Base-by-base conservation (phyloP, 2,329 filamentous ascomycete species). In the Exophiala mesophila region DNA sequence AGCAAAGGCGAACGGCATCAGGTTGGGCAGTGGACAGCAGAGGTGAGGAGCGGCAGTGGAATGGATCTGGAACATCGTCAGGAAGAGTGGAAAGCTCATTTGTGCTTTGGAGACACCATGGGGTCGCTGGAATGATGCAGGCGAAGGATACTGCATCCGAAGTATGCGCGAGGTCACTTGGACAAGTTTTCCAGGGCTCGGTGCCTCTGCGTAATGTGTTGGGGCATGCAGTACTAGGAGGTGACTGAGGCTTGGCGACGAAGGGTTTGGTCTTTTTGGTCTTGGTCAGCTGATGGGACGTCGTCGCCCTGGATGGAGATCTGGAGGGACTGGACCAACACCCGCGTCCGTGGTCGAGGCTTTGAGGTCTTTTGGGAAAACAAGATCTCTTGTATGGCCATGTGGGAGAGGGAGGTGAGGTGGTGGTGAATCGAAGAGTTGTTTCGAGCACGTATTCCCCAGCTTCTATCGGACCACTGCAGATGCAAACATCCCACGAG, bases 161-260 rank as follows among this genome's bases (percentile, higher is more conserved):
- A 42, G 42, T 43, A 49, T 49, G 47, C 47, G 43, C 26, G 36
- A 45, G 47, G 47, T 49, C 47, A 49, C 42, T 49, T 45, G 47
- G 39, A 49, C 47, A 46, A 13, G 18, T 24, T 24, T 13, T 16
- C 30, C 6, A 26, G 23, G 23, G 23, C 23, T 26, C 23, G 6
- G 23, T 40, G 31, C 36, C 36, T 31, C 34, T 28, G 37, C 16
- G 31, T 41, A 24, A 20, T 31, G 15, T 18, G 20, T 18, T n/a
- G 15, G 1, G 17, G 16, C 16, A 29, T 37, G 41, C 34, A 35
- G 23, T 17, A 16, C 30, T 32, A 28, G 23, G 7, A 26, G n/a
- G n/a, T n/a, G n/a, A 7, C 23, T 26, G 23, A 26, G 12, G 12
- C 23, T 26, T 26, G 23, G 23, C 23, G 12, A 6, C 6, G 12